Percentiles rank a stretch among this genome's conserved stretches.
Evolutionary conservation across 1,139 yeast genomes (phyloP).

Genomic region (Taphrina betulina): DNA sequence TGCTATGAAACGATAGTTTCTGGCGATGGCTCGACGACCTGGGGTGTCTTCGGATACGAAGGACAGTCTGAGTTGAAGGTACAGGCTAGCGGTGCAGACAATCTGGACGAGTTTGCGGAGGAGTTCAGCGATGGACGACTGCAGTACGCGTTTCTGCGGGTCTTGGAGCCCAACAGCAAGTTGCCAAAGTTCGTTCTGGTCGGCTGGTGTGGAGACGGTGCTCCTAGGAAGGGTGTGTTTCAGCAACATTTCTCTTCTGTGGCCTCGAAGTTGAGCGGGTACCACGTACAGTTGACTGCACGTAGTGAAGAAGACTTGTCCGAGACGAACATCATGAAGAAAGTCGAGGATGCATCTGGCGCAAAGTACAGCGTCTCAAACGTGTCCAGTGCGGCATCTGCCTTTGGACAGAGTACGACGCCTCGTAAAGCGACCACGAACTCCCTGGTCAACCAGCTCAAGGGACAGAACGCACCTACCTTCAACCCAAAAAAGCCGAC

Average conservation of each 20-base stretch:
- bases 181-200: slow-evolving; percentile 77
- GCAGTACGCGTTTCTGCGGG: slow-evolving; percentile 87
- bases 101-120: slow-evolving; percentile 72
- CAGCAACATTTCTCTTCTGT: slow-evolving; percentile 49
- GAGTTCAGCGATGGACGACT: slow-evolving; percentile 84
- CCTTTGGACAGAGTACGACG: slow-evolving; percentile 47
- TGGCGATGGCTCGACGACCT: slow-evolving; percentile 47
- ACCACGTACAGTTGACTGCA: slow-evolving; percentile 96
- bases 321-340: slow-evolving; percentile 67
- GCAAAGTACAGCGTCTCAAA: slow-evolving; percentile 73
- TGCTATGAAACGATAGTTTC: slow-evolving; percentile 48
- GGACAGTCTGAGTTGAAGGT: slow-evolving; percentile 44
- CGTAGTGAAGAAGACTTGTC: slow-evolving; percentile 87
- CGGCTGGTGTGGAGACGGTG: slow-evolving; percentile 78
- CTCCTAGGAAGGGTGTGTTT: slow-evolving; percentile 50
- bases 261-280: slow-evolving; percentile 55
- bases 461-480: slow-evolving; percentile 37
- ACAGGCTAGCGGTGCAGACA: slow-evolving; percentile 50
- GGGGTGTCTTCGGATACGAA: slow-evolving; percentile 50
- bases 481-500: slow-evolving; percentile 38
- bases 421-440: slow-evolving; percentile 39
- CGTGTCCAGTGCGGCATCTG: slow-evolving; percentile 37
- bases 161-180: slow-evolving; percentile 84
- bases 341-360: slow-evolving; percentile 89
- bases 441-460: slow-evolving; percentile 43